phyloP scores from a whole-genome alignment of 768 basidiomycete species.

The Ephemerocybe angulata region DNA sequence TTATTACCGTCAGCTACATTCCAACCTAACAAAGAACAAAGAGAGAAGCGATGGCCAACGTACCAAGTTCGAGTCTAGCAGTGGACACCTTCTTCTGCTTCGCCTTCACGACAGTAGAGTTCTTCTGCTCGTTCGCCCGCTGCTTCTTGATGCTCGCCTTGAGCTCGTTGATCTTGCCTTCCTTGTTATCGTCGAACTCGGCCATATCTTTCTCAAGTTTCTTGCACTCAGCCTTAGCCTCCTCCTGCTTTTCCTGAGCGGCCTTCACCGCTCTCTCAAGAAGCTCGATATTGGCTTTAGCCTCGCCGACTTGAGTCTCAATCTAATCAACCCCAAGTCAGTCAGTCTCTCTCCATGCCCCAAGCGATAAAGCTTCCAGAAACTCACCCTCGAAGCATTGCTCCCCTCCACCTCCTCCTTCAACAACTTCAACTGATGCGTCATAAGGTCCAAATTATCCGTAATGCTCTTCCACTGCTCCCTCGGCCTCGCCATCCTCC shows the following conservation, averaged over 20 bases:
- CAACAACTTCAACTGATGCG: conserved; percentile 78
- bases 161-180: conserved; percentile 91
- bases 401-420: conserved; percentile 85
- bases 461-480: conserved; percentile 58
- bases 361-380: background rate
- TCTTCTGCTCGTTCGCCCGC: conserved; percentile 78
- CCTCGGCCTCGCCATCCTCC: conserved; percentile 45
- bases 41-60: conserved; percentile 16
- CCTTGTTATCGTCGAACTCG: conserved; percentile 98
- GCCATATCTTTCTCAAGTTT: conserved; percentile 95
- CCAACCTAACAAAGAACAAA: background rate
- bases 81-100: conserved; percentile 90
- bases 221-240: conserved; percentile 72
- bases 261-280: conserved; percentile 55
- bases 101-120: conserved; percentile 76
- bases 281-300: conserved; percentile 59
- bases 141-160: conserved; percentile 80
- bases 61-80: conserved; percentile 83
- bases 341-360: background rate
- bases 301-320: conserved; percentile 70
- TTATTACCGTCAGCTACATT: background rate
- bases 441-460: conserved; percentile 82
- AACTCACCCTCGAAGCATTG: conserved; percentile 82
- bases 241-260: conserved; percentile 74
- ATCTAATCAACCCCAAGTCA: conserved; percentile 47